Base-by-base conservation (phyloP, 352 stramenopile genomes). In the Aphanomyces astaci region DNA sequence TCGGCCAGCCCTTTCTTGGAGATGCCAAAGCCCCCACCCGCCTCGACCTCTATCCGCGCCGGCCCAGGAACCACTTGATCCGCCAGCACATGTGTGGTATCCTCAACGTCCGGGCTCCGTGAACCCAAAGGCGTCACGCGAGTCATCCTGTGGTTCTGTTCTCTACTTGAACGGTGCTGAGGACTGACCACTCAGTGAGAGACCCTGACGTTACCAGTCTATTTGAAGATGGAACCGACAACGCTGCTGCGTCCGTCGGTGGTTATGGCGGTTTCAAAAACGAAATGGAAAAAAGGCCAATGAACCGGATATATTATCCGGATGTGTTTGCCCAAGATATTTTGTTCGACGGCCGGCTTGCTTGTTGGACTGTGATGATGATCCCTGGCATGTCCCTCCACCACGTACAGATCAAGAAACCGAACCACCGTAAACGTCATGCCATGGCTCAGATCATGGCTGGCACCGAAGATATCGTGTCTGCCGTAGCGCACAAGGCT, bases 21-120 rank as follows among this genome's bases (percentile, higher is more conserved):
- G 73, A 92, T 84, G 28, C 81, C 83, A 65, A 86, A 93, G 4
- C 79, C 80, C 1, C 82, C 88, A 15, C 78, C 80, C 15, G 43
- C 33, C 17, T 59, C 51, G n/a, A 59, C 7, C 51, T 59, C 51
- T 22, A 59, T 32, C 5, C 51, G 51, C 13, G 19, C 51, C 7
- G 51, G 51, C 22, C 51, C 51, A 3, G 51, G 51, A 19, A 30
- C 13, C 4, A 53, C 45, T 9, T 4, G 13, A 39, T 32, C 15
- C 25, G 51, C 22, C 17, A 59, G 51, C 7, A 59, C 17, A 30
- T 36, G 33, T 25, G 51, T 39, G 19, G 22, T 19, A 1, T 59
- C 51, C 15, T 59, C 51, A 19, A 55, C 19, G 9, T 59, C 51
- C 0, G 51, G 30, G 25, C 30, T 32, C 17, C n/a, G 7, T 0